Base-by-base conservation (phyloP, 2,329 filamentous ascomycete species). In the Phoma sp. region DNA sequence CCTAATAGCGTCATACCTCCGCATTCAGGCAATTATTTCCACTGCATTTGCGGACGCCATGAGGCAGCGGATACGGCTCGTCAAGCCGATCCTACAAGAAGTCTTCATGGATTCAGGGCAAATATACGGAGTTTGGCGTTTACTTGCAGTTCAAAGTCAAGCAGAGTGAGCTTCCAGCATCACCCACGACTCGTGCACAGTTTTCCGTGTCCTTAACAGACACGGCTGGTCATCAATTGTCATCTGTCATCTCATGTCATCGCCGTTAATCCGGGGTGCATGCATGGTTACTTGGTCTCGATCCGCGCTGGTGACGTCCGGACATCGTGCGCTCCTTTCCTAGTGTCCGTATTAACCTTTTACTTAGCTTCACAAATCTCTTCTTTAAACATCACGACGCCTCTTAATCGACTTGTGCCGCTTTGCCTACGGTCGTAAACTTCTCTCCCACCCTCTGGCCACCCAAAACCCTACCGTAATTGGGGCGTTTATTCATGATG, bases 211-310 rank as follows among this genome's bases (percentile, higher is more conserved):
- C 23, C 23, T 29, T 35, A 8, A 25, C 41, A 36, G 41, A 11
- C n/a, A 27, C 41, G 32, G 44, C 38, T 30, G n/a, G 8, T 33
- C 25, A 24, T 23, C 9, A 42, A 42, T 47, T 47, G 47, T 47
- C 52, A 50, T 55, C 46, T 42, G 41, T 47, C 47, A 47, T 50
- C 46, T 50, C 46, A 42, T 25, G n/a, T 47, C 57, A 37, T 36
- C 50, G 57, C 57, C 55, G 55, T 41, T 57, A 60, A 57, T 64
- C 62, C 44, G 62, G 59, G 64, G 64, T 63, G 56, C 58, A 64
- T 65, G 40, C 58, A 64, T 65, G 40, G 7, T 18, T 42, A 27
- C 47, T 50, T 54, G 40, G 46, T 55, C 49, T 57, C 49, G 44
- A 59, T 55, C 33, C 49, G 47, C 27, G 43, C 42, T 52, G 46